Evolutionary conservation across 1,284 basidiomycete species (phyloP), one percentile per base, ranked within the genome.

Genomic region (Omphalotus olearius): DNA sequence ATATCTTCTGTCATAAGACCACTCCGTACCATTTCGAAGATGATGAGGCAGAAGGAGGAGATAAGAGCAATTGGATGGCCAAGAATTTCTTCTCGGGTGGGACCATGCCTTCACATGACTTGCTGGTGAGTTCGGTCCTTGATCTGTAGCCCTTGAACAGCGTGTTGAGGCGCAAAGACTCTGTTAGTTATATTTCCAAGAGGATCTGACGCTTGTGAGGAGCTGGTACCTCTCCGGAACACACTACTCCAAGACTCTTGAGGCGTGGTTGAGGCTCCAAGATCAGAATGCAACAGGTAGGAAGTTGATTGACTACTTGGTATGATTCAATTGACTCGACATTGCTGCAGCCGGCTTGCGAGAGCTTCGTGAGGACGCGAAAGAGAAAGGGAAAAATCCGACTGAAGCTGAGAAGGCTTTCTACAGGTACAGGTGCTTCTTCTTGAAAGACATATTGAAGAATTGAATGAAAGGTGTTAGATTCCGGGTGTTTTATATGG

Each of bases 11-110:
- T 62, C 87, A 90, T 63, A 69, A 69, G 45, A 75, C 72, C 4
- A 82, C 71, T 1, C 82, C 86, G 2, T 91, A 90, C 61, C 83
- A 91, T 59, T 91, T 90, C 57, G 82, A 84, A 53, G 78, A 84
- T 47, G 75, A 72, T 45, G 86, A 88, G 58, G 10, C 42, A 30
- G 41, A 25, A 17, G 48, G 35, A 16, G 48, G 20, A 9, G 48
- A 50, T 23, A 50, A 50, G 4, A 43, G 39, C 2, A 44, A 50
- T 2, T 88, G 88, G 87, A 85, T 90, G 88, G 80, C 84, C 4
- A 74, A 84, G 65, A 85, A 81, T 49, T 91, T 90, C 69, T 90
- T 91, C 66, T 81, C 83, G 3, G 85, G 84, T 23, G 80, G 82
- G 10, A 83, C 82, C 5, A 85, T 83, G 79, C 75, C 77, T 33